phyloP scores from a whole-genome alignment of 768 basidiomycete genomes.

The Lanmaoa pseudosensibilis region DNA sequence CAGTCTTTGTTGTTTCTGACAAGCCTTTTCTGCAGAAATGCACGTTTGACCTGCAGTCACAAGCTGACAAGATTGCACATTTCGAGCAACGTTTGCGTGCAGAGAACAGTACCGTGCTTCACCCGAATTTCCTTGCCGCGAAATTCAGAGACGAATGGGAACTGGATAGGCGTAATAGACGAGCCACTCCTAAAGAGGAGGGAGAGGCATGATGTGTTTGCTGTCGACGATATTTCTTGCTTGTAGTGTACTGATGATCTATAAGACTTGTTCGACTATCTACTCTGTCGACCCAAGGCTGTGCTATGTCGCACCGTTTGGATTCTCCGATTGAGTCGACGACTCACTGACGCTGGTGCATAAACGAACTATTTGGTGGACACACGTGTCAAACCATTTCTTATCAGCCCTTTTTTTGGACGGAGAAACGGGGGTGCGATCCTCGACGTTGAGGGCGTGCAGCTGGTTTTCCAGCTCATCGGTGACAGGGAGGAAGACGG shows the following conservation, averaged over 20 bases:
- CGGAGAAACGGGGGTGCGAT: not conserved
- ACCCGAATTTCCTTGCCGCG: slow-evolving; percentile 59
- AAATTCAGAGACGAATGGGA: slow-evolving; percentile 58
- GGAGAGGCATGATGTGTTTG: slow-evolving; percentile 36
- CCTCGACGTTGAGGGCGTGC: slow-evolving; percentile 21
- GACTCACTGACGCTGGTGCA: slow-evolving; percentile 31
- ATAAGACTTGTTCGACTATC: slow-evolving; percentile 7
- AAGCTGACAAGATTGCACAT: slow-evolving; percentile 57
- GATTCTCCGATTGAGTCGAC: slow-evolving; percentile 18
- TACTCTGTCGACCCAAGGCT: not conserved
- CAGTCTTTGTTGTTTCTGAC: slow-evolving; percentile 7
- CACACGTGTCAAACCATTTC: slow-evolving; percentile 68
- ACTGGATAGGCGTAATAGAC: slow-evolving; percentile 34
- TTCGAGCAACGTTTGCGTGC: slow-evolving; percentile 59
- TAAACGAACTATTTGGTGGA: slow-evolving; percentile 57
- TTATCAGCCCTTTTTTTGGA: slow-evolving; percentile 37
- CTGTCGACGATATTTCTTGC: not conserved
- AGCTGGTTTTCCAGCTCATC: slow-evolving; percentile 29
- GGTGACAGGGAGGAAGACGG: slow-evolving; percentile 22
- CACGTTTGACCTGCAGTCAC: slow-evolving; percentile 57
- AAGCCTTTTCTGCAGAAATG: slow-evolving; percentile 36
- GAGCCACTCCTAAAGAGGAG: slow-evolving; percentile 30
- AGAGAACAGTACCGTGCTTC: slow-evolving; percentile 55
- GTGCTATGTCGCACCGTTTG: not conserved
- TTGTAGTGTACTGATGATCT: slow-evolving; percentile 20